A percentile compares a stretch with the other conserved stretches of the same genome.
phyloP scores from a whole-genome alignment of 2,329 filamentous ascomycete species.

The Cladophialophora immunda region DNA sequence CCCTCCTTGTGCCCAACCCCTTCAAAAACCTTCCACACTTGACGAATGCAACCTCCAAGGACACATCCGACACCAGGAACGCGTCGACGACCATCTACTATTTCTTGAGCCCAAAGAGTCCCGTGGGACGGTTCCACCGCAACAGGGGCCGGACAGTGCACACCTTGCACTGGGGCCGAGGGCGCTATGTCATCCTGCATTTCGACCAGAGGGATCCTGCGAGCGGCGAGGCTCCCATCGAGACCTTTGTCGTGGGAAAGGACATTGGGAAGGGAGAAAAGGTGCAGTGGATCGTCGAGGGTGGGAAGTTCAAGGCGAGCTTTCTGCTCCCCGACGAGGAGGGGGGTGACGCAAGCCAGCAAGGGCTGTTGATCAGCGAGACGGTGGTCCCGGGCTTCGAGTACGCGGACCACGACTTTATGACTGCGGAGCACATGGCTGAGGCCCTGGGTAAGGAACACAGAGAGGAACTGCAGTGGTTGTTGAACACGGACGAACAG shows the following conservation, averaged over 20 bases:
- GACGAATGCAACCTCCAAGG: slow-evolving; percentile 48
- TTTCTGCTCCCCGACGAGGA: slow-evolving; percentile 61
- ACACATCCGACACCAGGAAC: slow-evolving; percentile 55
- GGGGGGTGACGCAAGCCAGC: slow-evolving; percentile 46
- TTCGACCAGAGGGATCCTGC: slow-evolving; percentile 5
- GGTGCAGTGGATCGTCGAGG: slow-evolving; percentile 74
- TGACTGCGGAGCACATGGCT: slow-evolving; percentile 60
- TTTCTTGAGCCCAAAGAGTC: slow-evolving; percentile 64
- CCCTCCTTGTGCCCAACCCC: slow-evolving; percentile 63
- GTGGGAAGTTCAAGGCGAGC: slow-evolving; percentile 72
- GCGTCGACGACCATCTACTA: slow-evolving; percentile 72
- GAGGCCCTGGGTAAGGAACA: slow-evolving; percentile 63
- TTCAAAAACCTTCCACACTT: slow-evolving; percentile 50
- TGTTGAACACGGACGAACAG: slow-evolving; percentile 43
- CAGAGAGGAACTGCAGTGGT: slow-evolving; percentile 56
- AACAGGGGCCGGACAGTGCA: slow-evolving; percentile 71
- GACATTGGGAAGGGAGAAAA: slow-evolving; percentile 68
- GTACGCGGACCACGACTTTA: slow-evolving; percentile 72
- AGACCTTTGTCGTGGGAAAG: slow-evolving; percentile 64
- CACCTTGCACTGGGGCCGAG: slow-evolving; percentile 60
- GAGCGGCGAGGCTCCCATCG: slow-evolving; percentile 46
- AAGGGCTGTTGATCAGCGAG: slow-evolving; percentile 71
- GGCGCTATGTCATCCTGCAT: slow-evolving; percentile 59
- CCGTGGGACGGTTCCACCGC: slow-evolving; percentile 69
- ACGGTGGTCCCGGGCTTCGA: slow-evolving; percentile 75